These are phyloP conservation scores for Chlorella sp. DNA, from an alignment of 139 green algal genomes.

Conservation along the genomic window DNA sequence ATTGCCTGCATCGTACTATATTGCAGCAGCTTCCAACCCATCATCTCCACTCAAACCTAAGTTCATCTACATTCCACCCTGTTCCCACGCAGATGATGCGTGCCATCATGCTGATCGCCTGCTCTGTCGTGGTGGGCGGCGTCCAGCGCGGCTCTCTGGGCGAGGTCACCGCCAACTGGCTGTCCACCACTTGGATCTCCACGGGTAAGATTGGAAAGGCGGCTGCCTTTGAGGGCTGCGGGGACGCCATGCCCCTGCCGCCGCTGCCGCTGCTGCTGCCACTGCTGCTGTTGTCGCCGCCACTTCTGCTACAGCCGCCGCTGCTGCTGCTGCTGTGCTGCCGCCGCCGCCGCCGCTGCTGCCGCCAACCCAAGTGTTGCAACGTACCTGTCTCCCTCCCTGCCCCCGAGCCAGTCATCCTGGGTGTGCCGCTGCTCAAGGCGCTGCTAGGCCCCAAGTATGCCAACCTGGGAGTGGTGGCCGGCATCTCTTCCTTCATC, in stretches of 20 bases:
- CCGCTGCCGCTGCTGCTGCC: too few relatives aligned
- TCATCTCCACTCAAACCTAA: not conserved
- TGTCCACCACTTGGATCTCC: constrained; percentile 42
- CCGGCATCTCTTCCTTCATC: constrained; percentile 48
- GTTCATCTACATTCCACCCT: too few relatives aligned
- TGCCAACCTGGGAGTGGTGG: constrained; percentile 39
- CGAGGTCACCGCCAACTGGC: constrained; percentile 41
- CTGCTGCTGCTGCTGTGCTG: not conserved
- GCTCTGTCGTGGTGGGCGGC: not conserved
- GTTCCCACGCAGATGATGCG: constrained; percentile 1
- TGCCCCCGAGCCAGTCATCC: constrained; percentile 24
- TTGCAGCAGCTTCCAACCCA: not conserved
- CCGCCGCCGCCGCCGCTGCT: not conserved
- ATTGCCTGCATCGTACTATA: not conserved
- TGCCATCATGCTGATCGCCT: constrained; percentile 19
- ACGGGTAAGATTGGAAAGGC: constrained; percentile 32
- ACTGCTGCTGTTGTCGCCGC: too few relatives aligned
- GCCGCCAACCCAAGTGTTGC: not conserved
- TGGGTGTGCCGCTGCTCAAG: constrained; percentile 41
- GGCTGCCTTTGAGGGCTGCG: too few relatives aligned
- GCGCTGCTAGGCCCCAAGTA: constrained; percentile 38
- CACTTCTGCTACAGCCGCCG: too few relatives aligned
- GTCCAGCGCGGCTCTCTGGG: constrained; percentile 15
- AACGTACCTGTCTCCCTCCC: not conserved
- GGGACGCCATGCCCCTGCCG: too few relatives aligned